A percentile compares a stretch with the other conserved stretches of the same genome.
These are phyloP conservation scores for Colletotrichum salicis DNA, from an alignment of 2,329 filamentous ascomycete species.

Conservation along the genomic window DNA sequence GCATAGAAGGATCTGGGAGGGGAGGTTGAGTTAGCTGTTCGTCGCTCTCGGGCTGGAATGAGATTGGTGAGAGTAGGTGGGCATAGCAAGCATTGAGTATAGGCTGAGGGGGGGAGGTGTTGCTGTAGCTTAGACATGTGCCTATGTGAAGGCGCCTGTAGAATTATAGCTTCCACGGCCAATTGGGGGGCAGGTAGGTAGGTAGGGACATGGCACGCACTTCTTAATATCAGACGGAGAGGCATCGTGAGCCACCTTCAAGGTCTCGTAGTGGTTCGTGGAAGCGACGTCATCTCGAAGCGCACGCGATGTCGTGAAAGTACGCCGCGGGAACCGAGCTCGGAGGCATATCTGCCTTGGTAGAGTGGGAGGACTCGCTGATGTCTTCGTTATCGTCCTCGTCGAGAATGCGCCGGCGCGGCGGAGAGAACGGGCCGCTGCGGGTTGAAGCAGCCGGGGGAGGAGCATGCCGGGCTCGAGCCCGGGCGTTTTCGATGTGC, in stretches of 20 bases:
- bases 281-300: slow-evolving; percentile 43
- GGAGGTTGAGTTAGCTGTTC: neutral
- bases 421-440: slow-evolving; percentile 42
- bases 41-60: too few species aligned
- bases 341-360: slow-evolving; percentile 7
- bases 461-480: slow-evolving; percentile 71
- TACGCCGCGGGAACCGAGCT: neutral
- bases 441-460: slow-evolving; percentile 47
- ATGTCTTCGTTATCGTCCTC: neutral
- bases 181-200: neutral
- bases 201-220: slow-evolving; percentile 51
- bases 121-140: neutral
- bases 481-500: slow-evolving; percentile 28
- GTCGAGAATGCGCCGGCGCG: slow-evolving; percentile 25
- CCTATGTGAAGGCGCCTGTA: neutral
- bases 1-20: slow-evolving; percentile 79
- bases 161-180: neutral
- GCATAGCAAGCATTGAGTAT: neutral
- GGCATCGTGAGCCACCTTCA: slow-evolving; percentile 77
- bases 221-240: slow-evolving; percentile 85
- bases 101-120: slow-evolving; percentile 13
- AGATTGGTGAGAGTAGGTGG: neutral
- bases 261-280: slow-evolving; percentile 82
- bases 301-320: slow-evolving; percentile 45
- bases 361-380: too few species aligned